These are phyloP conservation scores for Didymella sp. DNA, from an alignment of 2,329 filamentous ascomycete genomes.

Conservation along the genomic window DNA sequence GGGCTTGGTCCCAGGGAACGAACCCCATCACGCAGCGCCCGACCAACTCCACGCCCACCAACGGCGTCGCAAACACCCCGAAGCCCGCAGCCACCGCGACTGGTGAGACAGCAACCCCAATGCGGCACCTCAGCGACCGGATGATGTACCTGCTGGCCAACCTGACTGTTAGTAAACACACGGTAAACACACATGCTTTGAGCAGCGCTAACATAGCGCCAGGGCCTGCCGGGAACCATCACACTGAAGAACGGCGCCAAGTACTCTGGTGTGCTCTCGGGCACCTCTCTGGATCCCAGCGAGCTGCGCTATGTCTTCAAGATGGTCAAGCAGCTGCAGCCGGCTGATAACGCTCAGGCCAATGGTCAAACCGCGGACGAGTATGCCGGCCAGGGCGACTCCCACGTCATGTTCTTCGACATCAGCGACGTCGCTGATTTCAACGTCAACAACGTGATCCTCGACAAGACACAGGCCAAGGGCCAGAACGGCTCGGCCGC, in stretches of 20 bases:
- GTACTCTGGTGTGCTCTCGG: slow-evolving; percentile 67
- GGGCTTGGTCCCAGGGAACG: slow-evolving; percentile 65
- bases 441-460: slow-evolving; percentile 60
- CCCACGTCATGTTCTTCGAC: slow-evolving; percentile 66
- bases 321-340: slow-evolving; percentile 65
- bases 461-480: slow-evolving; percentile 59
- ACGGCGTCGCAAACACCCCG: slow-evolving; percentile 58
- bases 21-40: slow-evolving; percentile 67
- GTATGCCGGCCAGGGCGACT: slow-evolving; percentile 57
- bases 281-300: slow-evolving; percentile 59
- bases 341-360: slow-evolving; percentile 49
- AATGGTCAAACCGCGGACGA: slow-evolving; percentile 57
- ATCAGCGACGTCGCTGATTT: slow-evolving; percentile 67
- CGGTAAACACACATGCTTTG: not conserved
- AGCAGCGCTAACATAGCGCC: slow-evolving; percentile 20
- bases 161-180: slow-evolving; percentile 60
- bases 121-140: slow-evolving; percentile 67
- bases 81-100: slow-evolving; percentile 53
- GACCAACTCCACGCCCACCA: slow-evolving; percentile 57
- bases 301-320: slow-evolving; percentile 67
- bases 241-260: slow-evolving; percentile 67
- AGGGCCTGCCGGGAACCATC: slow-evolving; percentile 62
- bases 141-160: slow-evolving; percentile 65
- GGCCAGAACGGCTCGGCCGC: slow-evolving; percentile 63
- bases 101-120: slow-evolving; percentile 60